Base-by-base conservation (phyloP, 352 stramenopile species). In the Globisporangium megalacanthum region DNA sequence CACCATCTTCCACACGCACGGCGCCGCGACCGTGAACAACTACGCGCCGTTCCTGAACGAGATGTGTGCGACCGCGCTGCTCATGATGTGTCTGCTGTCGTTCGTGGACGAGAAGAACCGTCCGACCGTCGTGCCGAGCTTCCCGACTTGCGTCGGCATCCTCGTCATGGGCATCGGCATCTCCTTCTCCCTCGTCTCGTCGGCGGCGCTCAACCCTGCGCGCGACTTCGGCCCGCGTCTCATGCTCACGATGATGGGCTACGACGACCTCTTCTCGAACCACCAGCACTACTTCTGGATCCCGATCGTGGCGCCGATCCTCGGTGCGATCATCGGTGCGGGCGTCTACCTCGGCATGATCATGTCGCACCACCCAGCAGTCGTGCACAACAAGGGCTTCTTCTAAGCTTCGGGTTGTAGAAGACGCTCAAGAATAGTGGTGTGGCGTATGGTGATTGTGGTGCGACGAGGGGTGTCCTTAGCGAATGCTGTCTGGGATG, bases 211-310 rank as follows among this genome's bases (percentile, higher is more conserved):
- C n/a, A 77, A 77, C 60, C 69, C 69, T 10, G 69, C 69, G 29
- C 69, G 69, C 49, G 69, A 77, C 50, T 47, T 77, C 15, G 69
- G 64, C 33, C 69, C 69, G n/a, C 69, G 69, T 19, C 52, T 77
- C 48, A 63, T 74, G 52, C 53, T 63, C 25, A 19, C 57, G 35
- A 31, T 73, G 10, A 36, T 63, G 3, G 65, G 66, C 42, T 73
- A 65, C 53, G 60, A 62, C 3, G 56, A 50, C 44, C 44, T 72
- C 20, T 73, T 77, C 49, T 62, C 54, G n/a, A 33, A 33, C 13
- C 22, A 66, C 54, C 49, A 65, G 52, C 37, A 46, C 52, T 73
- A 73, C 61, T 76, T 73, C 52, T 77, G 65, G 69, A 64, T 77
- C 49, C 65, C 65, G 22, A 53, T 77, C 49, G 51, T 77, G 5